Evolutionary conservation across 78 protist species (phyloP), one percentile per base, ranked within the genome.

Genomic region (Paratrimastix pyriformis): DNA sequence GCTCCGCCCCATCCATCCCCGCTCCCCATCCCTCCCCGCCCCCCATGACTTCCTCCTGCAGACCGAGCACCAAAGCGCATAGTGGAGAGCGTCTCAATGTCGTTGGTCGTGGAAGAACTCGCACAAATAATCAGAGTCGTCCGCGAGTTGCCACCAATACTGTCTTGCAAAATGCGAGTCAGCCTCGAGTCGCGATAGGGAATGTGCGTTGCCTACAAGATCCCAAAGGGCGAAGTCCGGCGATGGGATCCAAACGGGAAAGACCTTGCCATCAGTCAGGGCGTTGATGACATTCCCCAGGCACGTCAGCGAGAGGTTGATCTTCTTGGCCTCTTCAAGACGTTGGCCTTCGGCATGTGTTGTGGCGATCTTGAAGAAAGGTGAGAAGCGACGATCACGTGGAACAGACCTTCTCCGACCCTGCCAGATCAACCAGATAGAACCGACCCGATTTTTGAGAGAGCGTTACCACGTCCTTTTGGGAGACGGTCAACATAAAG

Each of bases 61-160:
- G n/a, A n/a, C 11, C 82, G 75, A 2, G 4, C 15, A 8, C 82
- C 82, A 48, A 78, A 78, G 11, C 48, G 9, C 1, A 65, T 1
- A 1, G 82, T 78, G 45, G 82, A 78, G n/a, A 78, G 24, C 21
- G 82, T 78, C 57, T 78, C 82, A 29, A 40, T 50, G 30, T 35
- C 75, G 62, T 78, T 78, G 39, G 50, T 65, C 26, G 54, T 32
- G 15, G 72, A 73, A 6, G 66, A 44, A 1, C 74, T 65, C 39
- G 54, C 6, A 15, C 74, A 72, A 39, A 78, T 45, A 46, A 77
- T 64, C 26, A 77, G 37, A 2, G 71, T 26, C 33, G 81, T 77
- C 42, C 6, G n/a, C 11, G 40, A 1, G 15, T 77, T 77, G 30
- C 81, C 81, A 0, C 81, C 81, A 8, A 77, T 26, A 11, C 58